A percentile compares a stretch with the other conserved stretches of the same genome.
Evolutionary conservation across 345 rosid genomes (phyloP).

Genomic region (Moringa oleifera): DNA sequence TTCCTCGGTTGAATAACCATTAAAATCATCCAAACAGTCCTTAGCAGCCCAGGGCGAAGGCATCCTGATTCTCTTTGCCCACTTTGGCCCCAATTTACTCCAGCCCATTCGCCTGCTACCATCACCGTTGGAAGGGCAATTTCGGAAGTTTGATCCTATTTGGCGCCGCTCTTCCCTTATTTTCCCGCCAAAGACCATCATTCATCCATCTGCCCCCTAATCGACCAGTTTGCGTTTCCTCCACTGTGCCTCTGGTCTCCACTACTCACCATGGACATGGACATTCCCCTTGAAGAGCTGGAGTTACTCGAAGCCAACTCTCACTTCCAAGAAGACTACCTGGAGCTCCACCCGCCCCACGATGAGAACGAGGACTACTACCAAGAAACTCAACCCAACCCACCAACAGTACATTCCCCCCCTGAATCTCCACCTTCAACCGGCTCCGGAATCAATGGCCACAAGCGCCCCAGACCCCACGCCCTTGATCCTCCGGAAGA

Average conservation of each 20-base stretch:
- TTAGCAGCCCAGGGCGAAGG: too few species aligned
- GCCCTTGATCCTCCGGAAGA: conserved; percentile 20
- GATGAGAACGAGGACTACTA: conserved; percentile 20
- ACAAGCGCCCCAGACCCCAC: conserved; percentile 46
- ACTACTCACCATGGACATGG: conserved; percentile 45
- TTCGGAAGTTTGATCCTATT: too few species aligned
- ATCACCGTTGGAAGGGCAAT: too few species aligned
- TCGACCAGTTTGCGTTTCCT: not conserved
- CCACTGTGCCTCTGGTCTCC: not conserved
- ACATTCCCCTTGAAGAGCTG: conserved; percentile 81
- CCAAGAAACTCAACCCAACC: conserved; percentile 15
- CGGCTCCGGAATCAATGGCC: conserved; percentile 17
- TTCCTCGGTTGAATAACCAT: too few species aligned
- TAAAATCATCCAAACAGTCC: too few species aligned
- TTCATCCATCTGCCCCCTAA: conserved; percentile 7
- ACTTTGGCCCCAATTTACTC: conserved; percentile 6
- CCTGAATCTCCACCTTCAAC: conserved; percentile 15
- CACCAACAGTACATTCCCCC: conserved; percentile 18
- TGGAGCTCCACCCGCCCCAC: conserved; percentile 32
- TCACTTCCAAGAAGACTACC: conserved; percentile 29
- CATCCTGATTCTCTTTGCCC: too few species aligned
- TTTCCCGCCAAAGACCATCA: too few species aligned
- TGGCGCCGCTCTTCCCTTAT: conserved; percentile 16
- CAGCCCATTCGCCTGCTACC: conserved; percentile 7
- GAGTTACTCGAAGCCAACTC: conserved; percentile 82